phyloP scores from a whole-genome alignment of 768 basidiomycete genomes.

The Pisolithus microcarpus region DNA sequence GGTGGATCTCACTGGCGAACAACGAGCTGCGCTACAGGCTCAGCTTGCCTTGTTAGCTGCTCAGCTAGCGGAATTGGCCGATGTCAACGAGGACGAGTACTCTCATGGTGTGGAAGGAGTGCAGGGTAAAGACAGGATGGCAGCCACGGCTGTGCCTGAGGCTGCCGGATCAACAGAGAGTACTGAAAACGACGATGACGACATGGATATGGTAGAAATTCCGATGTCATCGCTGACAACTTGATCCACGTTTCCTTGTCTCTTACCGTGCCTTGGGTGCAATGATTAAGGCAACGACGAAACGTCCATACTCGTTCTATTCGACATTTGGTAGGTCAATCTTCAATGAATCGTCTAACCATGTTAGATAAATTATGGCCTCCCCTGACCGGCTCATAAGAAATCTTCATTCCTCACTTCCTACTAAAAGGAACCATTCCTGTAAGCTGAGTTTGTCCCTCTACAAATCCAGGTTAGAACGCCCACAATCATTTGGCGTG shows the following conservation, averaged over 20 bases:
- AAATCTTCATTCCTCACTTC: too few species aligned
- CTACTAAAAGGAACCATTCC: too few species aligned
- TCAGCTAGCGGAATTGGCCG: constrained; percentile 62
- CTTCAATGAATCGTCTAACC: too few species aligned
- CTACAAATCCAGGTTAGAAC: too few species aligned
- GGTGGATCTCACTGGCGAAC: constrained; percentile 31
- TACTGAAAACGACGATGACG: constrained; percentile 11
- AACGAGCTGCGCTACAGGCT: constrained; percentile 64
- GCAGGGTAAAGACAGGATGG: background rate
- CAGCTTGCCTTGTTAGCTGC: constrained; percentile 67
- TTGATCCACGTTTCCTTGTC: constrained; percentile 5
- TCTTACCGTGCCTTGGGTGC: background rate
- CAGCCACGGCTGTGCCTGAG: background rate
- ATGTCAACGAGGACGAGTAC: constrained; percentile 28
- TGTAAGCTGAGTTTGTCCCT: too few species aligned
- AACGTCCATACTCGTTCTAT: too few species aligned
- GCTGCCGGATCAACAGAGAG: constrained; percentile 5
- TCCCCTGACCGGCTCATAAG: too few species aligned
- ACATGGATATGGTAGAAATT: constrained; percentile 25
- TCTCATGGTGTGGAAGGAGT: constrained; percentile 20
- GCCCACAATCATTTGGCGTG: too few species aligned
- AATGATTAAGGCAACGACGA: too few species aligned
- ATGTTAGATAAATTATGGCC: too few species aligned
- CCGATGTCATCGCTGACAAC: constrained; percentile 12
- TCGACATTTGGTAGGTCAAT: too few species aligned